Evolutionary conservation across 768 basidiomycete species (phyloP), one percentile per base, ranked within the genome.

Genomic region (Suillus americanus): DNA sequence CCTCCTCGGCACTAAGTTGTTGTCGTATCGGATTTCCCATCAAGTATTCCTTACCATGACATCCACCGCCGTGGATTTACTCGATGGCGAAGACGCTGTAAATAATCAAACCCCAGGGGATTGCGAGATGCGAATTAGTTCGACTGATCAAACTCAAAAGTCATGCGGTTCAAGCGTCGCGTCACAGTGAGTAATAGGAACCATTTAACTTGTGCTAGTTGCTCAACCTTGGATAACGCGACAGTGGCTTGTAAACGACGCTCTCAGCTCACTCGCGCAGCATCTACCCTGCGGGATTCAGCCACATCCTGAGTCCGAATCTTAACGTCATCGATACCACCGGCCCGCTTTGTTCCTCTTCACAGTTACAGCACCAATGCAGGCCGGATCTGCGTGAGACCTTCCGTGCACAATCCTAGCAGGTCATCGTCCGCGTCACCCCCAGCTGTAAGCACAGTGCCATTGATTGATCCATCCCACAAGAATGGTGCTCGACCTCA

Each of bases 241-340:
- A 14, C 50, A 94, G 86, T 92, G 91, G 79, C 80, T 95, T 10
- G 81, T 89, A 33, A 95, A 95, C 71, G 95, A 97, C n/a, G n/a
- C n/a, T n/a, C n/a, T n/a, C n/a, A n/a, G n/a, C n/a, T n/a, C n/a
- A n/a, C n/a, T n/a, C n/a, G n/a, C n/a, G n/a, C n/a, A n/a, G n/a
- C n/a, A n/a, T n/a, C n/a, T n/a, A n/a, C n/a, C n/a, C n/a, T n/a
- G n/a, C n/a, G n/a, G n/a, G n/a, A n/a, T n/a, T n/a, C n/a, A n/a
- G n/a, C n/a, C n/a, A n/a, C n/a, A n/a, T n/a, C n/a, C n/a, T n/a
- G n/a, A n/a, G n/a, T n/a, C n/a, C n/a, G n/a, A n/a, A n/a, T n/a
- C n/a, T n/a, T n/a, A n/a, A n/a, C n/a, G n/a, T n/a, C n/a, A n/a
- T n/a, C n/a, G n/a, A n/a, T n/a, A n/a, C n/a, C n/a, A n/a, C n/a